Base-by-base conservation (phyloP, 371 early-diverging fungal species). In the Syncephalastrum contaminatum region DNA sequence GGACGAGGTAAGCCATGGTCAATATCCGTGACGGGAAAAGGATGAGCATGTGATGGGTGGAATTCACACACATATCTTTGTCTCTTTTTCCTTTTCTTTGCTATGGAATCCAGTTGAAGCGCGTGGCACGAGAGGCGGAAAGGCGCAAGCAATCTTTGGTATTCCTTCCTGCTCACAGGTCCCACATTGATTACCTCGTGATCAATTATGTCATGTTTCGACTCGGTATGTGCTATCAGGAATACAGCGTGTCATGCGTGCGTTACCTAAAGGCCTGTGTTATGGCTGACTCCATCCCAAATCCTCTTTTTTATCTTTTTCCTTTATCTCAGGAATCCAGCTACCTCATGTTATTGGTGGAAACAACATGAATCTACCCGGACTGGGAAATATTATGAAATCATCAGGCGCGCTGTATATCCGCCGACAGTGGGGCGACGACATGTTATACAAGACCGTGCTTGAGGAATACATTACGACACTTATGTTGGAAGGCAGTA, bases 341-440 rank as follows among this genome's bases (percentile, higher is more conserved):
- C 68, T 92, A 20, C 94, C 94, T 19, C 91, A 90, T 59, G 90
- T 94, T 58, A 88, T 92, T 14, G 94, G 93, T 4, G 94, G 94
- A 10, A 89, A 94, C 51, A 94, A 94, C 72, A 63, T 94, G 54
- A 88, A 93, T 67, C 69, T 93, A 71, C 92, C 92, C 2, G 57
- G 86, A 16, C 76, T 93, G 15, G 91, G 91, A 39, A 70, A 66
- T 30, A 47, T 90, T 0, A 69, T 93, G 44, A 83, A 84, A 30
- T 69, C 81, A 12, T 80, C 75, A 27, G 93, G 93, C 1, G 94
- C 92, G 0, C 87, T 92, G 55, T 94, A 84, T 60, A 92, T 94
- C 41, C 82, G 91, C 4, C 72, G 94, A 27, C 77, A 83, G 49
- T 94, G 91, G 91, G 90, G 89, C 14, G 86, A 85, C 57, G 93